Percentiles rank a stretch among this genome's conserved stretches.
These are phyloP conservation scores for Plectosphaerella cucumerina DNA, from an alignment of 2,329 filamentous ascomycete species.

Conservation along the genomic window DNA sequence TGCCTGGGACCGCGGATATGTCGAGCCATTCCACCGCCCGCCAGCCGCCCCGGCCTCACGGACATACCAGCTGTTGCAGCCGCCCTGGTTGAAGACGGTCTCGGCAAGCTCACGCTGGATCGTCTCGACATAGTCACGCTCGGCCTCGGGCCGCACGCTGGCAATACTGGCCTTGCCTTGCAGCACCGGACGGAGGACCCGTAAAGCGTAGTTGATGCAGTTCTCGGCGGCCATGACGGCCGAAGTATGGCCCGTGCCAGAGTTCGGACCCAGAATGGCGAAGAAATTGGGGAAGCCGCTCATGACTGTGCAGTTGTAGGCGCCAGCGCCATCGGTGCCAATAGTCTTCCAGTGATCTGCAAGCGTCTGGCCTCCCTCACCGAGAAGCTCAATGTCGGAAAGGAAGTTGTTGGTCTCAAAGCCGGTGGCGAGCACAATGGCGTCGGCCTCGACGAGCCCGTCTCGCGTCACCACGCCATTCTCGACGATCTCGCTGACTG, in stretches of 20 bases:
- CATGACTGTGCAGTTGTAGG: conserved; percentile 55
- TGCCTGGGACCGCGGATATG: conserved; percentile 29
- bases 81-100: conserved; percentile 21
- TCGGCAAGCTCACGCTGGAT: conserved; percentile 26
- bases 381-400: conserved; percentile 47
- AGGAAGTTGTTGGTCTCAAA: conserved; percentile 54
- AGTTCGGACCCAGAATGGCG: conserved; percentile 59
- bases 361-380: conserved; percentile 43
- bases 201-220: conserved; percentile 54
- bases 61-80: conserved; percentile 34
- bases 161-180: conserved; percentile 23
- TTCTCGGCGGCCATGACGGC: conserved; percentile 59
- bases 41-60: conserved; percentile 14
- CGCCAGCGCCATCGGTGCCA: conserved; percentile 48
- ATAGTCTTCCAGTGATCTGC: conserved; percentile 52
- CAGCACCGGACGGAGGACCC: conserved; percentile 48
- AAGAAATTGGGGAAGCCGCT: conserved; percentile 64
- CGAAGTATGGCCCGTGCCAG: conserved; percentile 56
- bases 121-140: conserved; percentile 23
- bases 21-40: conserved; percentile 26
- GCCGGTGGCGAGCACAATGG: conserved; percentile 59
- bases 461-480: conserved; percentile 29
- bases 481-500: conserved; percentile 41
- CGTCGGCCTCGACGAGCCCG: conserved; percentile 46
- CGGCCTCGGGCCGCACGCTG: conserved; percentile 28